These are phyloP conservation scores for Arthrobotrys pseudoclavata DNA, from an alignment of 2,329 filamentous ascomycete genomes.

Conservation along the genomic window DNA sequence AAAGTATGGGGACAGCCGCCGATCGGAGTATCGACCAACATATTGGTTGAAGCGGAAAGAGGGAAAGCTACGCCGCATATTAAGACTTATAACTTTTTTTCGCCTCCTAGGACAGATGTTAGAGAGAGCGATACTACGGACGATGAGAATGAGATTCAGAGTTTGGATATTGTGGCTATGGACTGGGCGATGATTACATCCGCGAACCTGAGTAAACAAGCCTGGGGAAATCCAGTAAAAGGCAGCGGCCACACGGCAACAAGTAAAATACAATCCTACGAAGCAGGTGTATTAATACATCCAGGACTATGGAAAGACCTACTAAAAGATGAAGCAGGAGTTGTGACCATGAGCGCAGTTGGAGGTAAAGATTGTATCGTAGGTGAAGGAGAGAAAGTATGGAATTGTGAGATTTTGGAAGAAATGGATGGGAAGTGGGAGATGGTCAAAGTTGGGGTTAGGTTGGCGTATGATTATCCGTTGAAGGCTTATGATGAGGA, in stretches of 20 bases:
- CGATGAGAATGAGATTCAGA: constrained; percentile 22
- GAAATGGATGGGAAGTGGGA: constrained; percentile 61
- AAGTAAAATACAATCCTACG: constrained; percentile 80
- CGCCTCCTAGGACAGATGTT: constrained; percentile 68
- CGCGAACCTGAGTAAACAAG: constrained; percentile 91
- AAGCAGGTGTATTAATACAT: constrained; percentile 87
- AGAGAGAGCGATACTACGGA: constrained; percentile 64
- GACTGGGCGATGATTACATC: constrained; percentile 88
- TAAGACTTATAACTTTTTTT: constrained; percentile 78
- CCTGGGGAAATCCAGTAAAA: constrained; percentile 77
- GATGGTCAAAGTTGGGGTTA: constrained; percentile 73
- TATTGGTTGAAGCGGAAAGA: constrained; percentile 59
- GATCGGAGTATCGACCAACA: not conserved
- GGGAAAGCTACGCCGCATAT: constrained; percentile 82
- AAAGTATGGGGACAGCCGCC: constrained; percentile 76
- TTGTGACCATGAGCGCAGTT: constrained; percentile 38
- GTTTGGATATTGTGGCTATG: constrained; percentile 26
- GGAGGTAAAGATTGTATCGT: constrained; percentile 52
- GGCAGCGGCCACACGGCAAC: not conserved
- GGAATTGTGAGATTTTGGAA: constrained; percentile 64
- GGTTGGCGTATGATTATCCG: constrained; percentile 87
- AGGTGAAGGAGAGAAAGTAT: constrained; percentile 73
- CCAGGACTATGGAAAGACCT: constrained; percentile 72
- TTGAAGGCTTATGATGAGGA: constrained; percentile 74
- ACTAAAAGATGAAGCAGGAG: constrained; percentile 66